Conservation (phyloP, 208 protist species). For the Trypanosomatidae sp. region DNA sequence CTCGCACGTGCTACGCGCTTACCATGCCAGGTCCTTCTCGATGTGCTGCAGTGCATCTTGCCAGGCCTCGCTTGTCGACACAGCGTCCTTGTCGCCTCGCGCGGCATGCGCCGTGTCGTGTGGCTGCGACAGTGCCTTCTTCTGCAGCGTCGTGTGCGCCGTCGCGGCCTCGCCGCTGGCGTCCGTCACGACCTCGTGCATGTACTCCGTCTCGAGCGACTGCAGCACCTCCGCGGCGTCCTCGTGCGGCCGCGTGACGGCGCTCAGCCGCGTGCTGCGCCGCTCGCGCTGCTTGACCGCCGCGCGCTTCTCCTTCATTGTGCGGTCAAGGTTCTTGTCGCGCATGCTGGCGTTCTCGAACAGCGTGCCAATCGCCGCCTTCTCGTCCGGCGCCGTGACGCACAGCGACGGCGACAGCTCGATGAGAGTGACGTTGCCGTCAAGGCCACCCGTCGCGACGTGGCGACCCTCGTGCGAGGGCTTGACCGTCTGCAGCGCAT, state of each 20-base stretch:
- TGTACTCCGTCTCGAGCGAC: constrained; percentile 31
- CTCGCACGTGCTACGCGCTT: too few relatives aligned
- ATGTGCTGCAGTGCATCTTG: too few relatives aligned
- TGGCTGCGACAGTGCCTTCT: too few relatives aligned
- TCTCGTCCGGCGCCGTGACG: constrained; percentile 75
- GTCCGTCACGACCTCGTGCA: constrained; percentile 26
- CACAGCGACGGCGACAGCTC: constrained; percentile 89
- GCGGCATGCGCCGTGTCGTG: too few relatives aligned
- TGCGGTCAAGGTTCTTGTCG: constrained; percentile 90
- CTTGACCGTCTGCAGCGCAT: constrained; percentile 79
- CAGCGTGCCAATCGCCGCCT: constrained; percentile 76
- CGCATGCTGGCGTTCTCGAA: constrained; percentile 89
- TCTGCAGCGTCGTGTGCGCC: too few relatives aligned
- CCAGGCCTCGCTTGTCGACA: too few relatives aligned
- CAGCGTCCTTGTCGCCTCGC: too few relatives aligned
- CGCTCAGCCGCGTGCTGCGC: constrained; percentile 44
- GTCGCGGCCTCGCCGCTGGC: constrained; percentile 3
- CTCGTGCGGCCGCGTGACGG: constrained; percentile 11
- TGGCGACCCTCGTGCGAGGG: constrained; percentile 63
- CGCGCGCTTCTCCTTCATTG: constrained; percentile 67
- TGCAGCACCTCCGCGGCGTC: constrained; percentile 35
- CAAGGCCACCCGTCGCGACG: constrained; percentile 85
- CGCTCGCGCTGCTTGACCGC: constrained; percentile 46
- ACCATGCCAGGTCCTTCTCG: too few relatives aligned
- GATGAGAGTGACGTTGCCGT: constrained; percentile 89